phyloP scores from a whole-genome alignment of 2,329 filamentous ascomycete genomes.

The Apiospora marii region DNA sequence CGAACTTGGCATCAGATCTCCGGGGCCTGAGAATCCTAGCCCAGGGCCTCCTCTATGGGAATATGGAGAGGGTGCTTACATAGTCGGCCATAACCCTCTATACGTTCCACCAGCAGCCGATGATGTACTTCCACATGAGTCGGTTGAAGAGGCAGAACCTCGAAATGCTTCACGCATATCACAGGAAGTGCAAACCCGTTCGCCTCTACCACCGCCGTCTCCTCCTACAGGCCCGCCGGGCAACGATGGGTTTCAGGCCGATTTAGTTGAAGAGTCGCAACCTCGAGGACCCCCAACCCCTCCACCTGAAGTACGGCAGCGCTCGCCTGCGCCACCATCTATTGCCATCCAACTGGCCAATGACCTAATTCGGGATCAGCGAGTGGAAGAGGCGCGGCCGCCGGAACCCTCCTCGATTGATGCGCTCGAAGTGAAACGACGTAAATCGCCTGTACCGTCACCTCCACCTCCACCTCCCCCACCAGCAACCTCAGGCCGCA shows the following conservation, averaged over 20 bases:
- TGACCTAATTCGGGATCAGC: neutral
- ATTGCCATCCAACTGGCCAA: neutral
- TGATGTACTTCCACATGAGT: neutral
- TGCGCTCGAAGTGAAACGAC: neutral
- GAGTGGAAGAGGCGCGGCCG: slow-evolving; percentile 13
- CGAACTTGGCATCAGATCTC: neutral
- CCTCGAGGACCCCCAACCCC: neutral
- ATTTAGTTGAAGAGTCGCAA: slow-evolving; percentile 5
- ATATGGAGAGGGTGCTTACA: neutral
- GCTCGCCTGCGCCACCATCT: neutral
- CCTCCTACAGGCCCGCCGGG: neutral
- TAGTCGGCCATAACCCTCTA: too few relatives aligned
- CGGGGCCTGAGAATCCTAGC: neutral
- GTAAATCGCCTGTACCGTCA: neutral
- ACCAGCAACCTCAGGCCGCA: neutral
- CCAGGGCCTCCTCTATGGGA: neutral
- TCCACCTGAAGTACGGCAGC: neutral
- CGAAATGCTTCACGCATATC: neutral
- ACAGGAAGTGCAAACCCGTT: neutral
- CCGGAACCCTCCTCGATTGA: neutral
- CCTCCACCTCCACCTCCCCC: slow-evolving; percentile 9
- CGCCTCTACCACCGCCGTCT: neutral
- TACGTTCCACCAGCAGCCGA: neutral
- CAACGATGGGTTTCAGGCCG: neutral
- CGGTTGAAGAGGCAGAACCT: neutral